A percentile compares a stretch with the other conserved stretches of the same genome.
phyloP scores from a whole-genome alignment of 208 protist genomes.

The Acanthamoeba sp. region DNA sequence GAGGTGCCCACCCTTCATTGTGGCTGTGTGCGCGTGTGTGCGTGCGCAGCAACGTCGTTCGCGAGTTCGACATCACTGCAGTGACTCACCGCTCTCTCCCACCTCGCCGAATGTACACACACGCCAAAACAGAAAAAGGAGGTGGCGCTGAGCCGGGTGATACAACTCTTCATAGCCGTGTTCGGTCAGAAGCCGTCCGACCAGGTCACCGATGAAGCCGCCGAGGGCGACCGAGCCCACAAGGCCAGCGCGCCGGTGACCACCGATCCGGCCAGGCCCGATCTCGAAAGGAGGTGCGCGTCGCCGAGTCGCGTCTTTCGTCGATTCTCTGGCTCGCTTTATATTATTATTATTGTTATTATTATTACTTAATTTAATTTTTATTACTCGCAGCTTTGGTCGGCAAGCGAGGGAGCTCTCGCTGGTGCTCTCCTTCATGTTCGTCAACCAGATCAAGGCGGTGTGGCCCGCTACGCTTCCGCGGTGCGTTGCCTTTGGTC shows the following conservation, averaged over 20 bases:
- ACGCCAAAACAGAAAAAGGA: background rate
- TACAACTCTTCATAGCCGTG: conserved; percentile 28
- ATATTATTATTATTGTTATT: background rate
- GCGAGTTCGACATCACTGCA: too few relatives aligned
- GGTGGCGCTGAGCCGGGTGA: background rate
- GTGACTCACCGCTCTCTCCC: too few relatives aligned
- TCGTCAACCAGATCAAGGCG: conserved; percentile 37
- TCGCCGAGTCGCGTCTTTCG: too few relatives aligned
- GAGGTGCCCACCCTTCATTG: background rate
- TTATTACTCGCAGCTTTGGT: conserved; percentile 6
- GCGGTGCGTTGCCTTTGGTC: background rate
- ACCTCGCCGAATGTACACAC: background rate
- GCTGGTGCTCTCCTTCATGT: conserved; percentile 43
- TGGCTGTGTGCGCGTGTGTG: background rate
- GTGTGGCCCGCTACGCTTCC: background rate
- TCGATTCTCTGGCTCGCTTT: too few relatives aligned
- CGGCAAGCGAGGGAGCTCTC: conserved; percentile 61
- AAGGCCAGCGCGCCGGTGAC: background rate
- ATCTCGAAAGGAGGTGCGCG: conserved; percentile 12
- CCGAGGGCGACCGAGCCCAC: background rate
- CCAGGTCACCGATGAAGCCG: background rate
- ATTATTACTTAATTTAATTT: background rate
- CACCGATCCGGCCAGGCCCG: background rate
- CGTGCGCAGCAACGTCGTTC: too few relatives aligned
- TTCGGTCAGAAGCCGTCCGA: background rate